Conservation (phyloP, 352 stramenopile genomes). For the Phytophthora parvispora region DNA sequence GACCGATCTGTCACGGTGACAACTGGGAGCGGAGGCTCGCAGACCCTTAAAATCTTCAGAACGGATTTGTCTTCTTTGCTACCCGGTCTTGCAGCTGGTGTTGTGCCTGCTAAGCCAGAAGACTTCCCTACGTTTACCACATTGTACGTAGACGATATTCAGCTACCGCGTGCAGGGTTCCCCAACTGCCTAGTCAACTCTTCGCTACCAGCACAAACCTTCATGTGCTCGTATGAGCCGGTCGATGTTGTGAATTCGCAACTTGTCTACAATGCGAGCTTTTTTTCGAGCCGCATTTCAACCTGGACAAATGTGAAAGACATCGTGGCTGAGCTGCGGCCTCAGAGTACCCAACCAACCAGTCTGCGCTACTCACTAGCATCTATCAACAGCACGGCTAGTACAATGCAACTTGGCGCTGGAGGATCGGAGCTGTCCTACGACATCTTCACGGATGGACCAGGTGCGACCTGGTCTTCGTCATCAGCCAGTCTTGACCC, state of each 20-base stretch:
- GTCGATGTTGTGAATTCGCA: conserved; percentile 20
- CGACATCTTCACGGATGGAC: conserved; percentile 49
- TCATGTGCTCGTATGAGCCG: conserved; percentile 48
- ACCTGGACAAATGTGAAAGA: conserved; percentile 50
- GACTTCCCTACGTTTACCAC: conserved; percentile 49
- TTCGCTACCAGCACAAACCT: conserved; percentile 25
- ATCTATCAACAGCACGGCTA: conserved; percentile 25
- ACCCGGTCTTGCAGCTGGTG: conserved; percentile 19
- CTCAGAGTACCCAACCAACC: conserved; percentile 31
- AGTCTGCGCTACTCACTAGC: conserved; percentile 57
- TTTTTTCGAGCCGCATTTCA: conserved; percentile 51
- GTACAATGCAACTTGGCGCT: conserved; percentile 46
- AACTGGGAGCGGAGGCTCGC: conserved; percentile 2
- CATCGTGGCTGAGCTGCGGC: conserved; percentile 40
- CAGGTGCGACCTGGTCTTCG: conserved; percentile 2
- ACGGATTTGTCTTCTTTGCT: conserved; percentile 61
- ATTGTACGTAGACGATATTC: conserved; percentile 60
- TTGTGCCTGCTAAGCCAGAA: conserved; percentile 37
- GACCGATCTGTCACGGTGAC: conserved; percentile 39
- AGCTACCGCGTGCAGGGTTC: conserved; percentile 63
- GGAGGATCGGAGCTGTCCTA: conserved; percentile 64
- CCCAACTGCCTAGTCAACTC: conserved; percentile 56
- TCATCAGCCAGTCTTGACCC: conserved; percentile 8
- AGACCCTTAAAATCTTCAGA: conserved; percentile 50
- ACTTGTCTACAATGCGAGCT: conserved; percentile 42